Percentiles rank a stretch among this genome's conserved stretches.
These are phyloP conservation scores for Penicillium diatomitis DNA, from an alignment of 495 filamentous ascomycete genomes.

Conservation along the genomic window DNA sequence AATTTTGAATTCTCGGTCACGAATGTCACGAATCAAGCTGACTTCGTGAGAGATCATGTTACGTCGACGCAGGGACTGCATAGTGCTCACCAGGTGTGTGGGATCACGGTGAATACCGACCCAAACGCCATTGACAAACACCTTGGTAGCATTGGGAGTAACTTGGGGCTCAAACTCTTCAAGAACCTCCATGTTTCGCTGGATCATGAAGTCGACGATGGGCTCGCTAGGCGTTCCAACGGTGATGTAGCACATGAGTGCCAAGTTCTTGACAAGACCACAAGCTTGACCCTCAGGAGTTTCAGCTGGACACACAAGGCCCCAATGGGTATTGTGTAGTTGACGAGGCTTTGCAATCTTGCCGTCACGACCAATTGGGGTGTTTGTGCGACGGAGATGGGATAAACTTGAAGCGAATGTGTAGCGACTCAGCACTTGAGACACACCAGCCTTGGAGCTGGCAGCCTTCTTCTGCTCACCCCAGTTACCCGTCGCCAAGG, in stretches of 20 bases:
- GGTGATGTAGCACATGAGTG: conserved; percentile 96
- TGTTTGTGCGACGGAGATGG: conserved; percentile 94
- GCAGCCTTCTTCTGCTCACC: conserved; percentile 98
- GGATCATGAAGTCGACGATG: conserved; percentile 89
- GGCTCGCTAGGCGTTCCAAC: conserved; percentile 84
- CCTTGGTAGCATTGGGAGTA: conserved; percentile 88
- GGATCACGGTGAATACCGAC: conserved; percentile 81
- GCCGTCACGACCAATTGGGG: conserved; percentile 92
- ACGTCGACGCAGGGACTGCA: conserved; percentile 67
- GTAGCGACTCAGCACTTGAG: conserved; percentile 95
- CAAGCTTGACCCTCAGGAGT: conserved; percentile 98
- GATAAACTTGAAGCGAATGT: conserved; percentile 94
- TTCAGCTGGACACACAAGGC: conserved; percentile 92
- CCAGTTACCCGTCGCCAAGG: conserved; percentile 98
- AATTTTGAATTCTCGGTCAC: conserved; percentile 96
- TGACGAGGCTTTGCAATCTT: conserved; percentile 98
- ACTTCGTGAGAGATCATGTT: conserved; percentile 79
- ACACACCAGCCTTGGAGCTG: conserved; percentile 88
- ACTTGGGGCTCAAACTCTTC: conserved; percentile 90
- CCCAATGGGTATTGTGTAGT: conserved; percentile 98
- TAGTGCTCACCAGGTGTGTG: conserved; percentile 63
- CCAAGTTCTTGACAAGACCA: conserved; percentile 95
- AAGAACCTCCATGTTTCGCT: conserved; percentile 87
- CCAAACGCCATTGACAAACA: conserved; percentile 98
- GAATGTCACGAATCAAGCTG: conserved; percentile 86